Base-by-base conservation (phyloP, 768 basidiomycete genomes). In the Phanerodontia chrysosporium region DNA sequence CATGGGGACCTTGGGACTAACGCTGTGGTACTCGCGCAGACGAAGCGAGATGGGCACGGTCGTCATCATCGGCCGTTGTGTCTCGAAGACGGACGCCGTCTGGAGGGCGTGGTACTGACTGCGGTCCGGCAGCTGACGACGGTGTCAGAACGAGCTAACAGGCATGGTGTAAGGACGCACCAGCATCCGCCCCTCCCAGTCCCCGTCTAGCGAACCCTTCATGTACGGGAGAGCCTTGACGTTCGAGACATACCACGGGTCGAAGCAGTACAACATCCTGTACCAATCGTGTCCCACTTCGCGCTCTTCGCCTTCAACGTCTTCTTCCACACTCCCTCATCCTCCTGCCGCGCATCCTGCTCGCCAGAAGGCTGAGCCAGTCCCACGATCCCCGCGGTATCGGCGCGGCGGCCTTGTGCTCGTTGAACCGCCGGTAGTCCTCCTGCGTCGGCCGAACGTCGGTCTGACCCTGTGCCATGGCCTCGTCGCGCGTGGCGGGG, bases 131-230 rank as follows among this genome's bases (percentile, higher is more conserved):
- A 75, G 67, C 76, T 76, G 56, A 35, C 13, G 83, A 72, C 88
- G 76, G 66, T 2, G 74, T 44, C 35, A 44, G 29, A 21, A 53
- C 18, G 44, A 42, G 55, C 22, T 18, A 22, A 16, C 54, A 30
- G 54, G 16, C 42, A 48, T 74, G 66, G 82, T 84, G 22, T 58
- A 9, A 54, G 22, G 6, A 79, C 84, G 59, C 55, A 88, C 86
- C 56, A 84, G 72, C 69, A 86, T 77, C 21, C 82, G 75, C 3
- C 89, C 89, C 59, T 84, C 79, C 85, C 83, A 89, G 9, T 80
- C 72, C 2, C 87, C 87, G 25, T 69, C 70, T 63, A 87, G 72
- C 4, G 74, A 66, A 7, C 87, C 87, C 0, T 77, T 77, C 1
- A 75, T 76, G 67, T 83, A 86, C 7, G 74, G 71, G 10, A 59